These are phyloP conservation scores for Kurtzmaniella natalensis DNA, from an alignment of 1,139 yeast species.

Conservation along the genomic window DNA sequence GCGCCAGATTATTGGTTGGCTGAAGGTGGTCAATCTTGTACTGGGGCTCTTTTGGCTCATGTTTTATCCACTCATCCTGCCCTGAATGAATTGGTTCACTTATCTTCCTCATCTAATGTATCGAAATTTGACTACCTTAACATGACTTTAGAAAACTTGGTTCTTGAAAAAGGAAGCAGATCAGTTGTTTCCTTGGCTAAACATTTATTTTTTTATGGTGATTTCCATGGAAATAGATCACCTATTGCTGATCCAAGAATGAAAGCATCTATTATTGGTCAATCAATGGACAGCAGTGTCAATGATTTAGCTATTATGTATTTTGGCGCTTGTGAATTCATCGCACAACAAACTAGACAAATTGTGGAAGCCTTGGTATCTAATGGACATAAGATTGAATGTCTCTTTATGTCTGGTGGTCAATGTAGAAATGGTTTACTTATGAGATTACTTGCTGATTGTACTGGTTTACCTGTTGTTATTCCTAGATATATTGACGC, in stretches of 20 bases:
- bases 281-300: slow-evolving; percentile 82
- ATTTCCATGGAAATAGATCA: slow-evolving; percentile 92
- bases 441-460: slow-evolving; percentile 86
- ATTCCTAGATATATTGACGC: slow-evolving; percentile 95
- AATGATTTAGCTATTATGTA: slow-evolving; percentile 83
- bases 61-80: slow-evolving; percentile 92
- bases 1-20: slow-evolving; percentile 91
- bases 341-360: slow-evolving; percentile 96
- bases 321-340: slow-evolving; percentile 92
- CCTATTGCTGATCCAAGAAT: slow-evolving; percentile 93
- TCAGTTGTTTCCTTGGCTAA: slow-evolving; percentile 79
- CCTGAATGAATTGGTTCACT: slow-evolving; percentile 58
- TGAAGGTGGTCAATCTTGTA: slow-evolving; percentile 98
- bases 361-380: slow-evolving; percentile 80
- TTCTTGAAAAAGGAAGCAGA: slow-evolving; percentile 51
- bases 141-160: slow-evolving; percentile 63
- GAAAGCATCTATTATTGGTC: slow-evolving; percentile 93
- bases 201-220: slow-evolving; percentile 90
- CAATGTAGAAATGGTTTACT: slow-evolving; percentile 89
- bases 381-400: slow-evolving; percentile 70
- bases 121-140: slow-evolving; percentile 84
- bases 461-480: slow-evolving; percentile 88
- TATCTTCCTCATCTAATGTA: slow-evolving; percentile 59
- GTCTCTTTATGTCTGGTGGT: slow-evolving; percentile 92
- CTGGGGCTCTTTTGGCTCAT: slow-evolving; percentile 90